Evolutionary conservation across 257 asterid species (phyloP).

Genomic region (Solanum lycopersicoides): DNA sequence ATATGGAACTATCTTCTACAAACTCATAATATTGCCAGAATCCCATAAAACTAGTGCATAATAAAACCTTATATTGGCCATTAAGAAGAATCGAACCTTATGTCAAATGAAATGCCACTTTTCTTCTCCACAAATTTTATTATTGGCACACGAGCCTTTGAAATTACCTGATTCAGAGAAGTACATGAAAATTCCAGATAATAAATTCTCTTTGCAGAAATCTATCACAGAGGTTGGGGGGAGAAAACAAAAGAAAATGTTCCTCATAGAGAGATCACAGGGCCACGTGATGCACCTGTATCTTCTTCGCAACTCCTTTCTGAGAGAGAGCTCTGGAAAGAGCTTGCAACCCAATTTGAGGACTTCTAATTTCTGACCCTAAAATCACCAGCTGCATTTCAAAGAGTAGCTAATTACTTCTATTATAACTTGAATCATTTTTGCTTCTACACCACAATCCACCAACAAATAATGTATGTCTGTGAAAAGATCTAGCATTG

Average conservation of each 20-base stretch:
- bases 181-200: neutral
- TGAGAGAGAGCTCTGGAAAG: constrained; percentile 86
- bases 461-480: neutral
- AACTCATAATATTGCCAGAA: neutral
- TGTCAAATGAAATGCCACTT: constrained; percentile 75
- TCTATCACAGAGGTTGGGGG: neutral
- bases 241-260: neutral
- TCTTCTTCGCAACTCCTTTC: constrained; percentile 79
- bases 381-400: constrained; percentile 69
- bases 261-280: constrained; percentile 5
- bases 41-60: neutral
- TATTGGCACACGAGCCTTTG: constrained; percentile 94
- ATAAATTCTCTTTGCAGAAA: neutral
- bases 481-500: neutral
- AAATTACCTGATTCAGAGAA: constrained; percentile 55
- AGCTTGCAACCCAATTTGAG: constrained; percentile 81
- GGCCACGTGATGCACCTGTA: constrained; percentile 45
- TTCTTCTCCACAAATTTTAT: constrained; percentile 89
- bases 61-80: constrained; percentile 22
- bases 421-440: neutral
- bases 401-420: neutral
- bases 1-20: neutral
- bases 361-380: constrained; percentile 55
- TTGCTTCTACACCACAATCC: neutral
- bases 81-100: constrained; percentile 12